These are phyloP conservation scores for Bimuria novae-zelandiae DNA, from an alignment of 2,329 filamentous ascomycete species.

Conservation along the genomic window DNA sequence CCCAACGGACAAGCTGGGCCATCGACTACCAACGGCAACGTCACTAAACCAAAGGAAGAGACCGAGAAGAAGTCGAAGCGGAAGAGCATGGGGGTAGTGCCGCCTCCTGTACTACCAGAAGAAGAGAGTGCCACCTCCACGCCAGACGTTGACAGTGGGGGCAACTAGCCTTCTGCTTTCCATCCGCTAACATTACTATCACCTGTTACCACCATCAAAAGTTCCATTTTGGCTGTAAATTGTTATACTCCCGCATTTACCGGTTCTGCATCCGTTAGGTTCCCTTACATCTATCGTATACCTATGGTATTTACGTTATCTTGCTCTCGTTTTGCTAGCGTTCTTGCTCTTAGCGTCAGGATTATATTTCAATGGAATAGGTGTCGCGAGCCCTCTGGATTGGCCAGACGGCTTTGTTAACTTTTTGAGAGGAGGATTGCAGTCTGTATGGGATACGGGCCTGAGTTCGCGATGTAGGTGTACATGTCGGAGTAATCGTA, in stretches of 20 bases:
- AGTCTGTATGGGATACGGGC: background rate
- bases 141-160: conserved; percentile 23
- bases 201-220: background rate
- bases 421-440: background rate
- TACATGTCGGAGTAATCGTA: conserved; percentile 3
- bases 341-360: background rate
- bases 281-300: background rate
- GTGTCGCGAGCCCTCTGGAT: too few relatives aligned
- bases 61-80: conserved; percentile 40
- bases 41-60: conserved; percentile 28
- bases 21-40: conserved; percentile 28
- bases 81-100: conserved; percentile 34
- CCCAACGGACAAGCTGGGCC: conserved; percentile 17
- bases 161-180: background rate
- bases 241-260: conserved; percentile 2
- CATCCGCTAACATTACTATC: background rate
- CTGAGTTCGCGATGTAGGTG: background rate
- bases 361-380: background rate
- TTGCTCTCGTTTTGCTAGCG: conserved; percentile 1
- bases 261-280: conserved; percentile 3
- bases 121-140: conserved; percentile 34
- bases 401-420: too few relatives aligned
- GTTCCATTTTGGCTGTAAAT: conserved; percentile 3
- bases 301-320: background rate
- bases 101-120: conserved; percentile 29